Evolutionary conservation across 2,329 filamentous ascomycete species (phyloP), one percentile per base, ranked within the genome.

Genomic region (Pezicula carpinea): DNA sequence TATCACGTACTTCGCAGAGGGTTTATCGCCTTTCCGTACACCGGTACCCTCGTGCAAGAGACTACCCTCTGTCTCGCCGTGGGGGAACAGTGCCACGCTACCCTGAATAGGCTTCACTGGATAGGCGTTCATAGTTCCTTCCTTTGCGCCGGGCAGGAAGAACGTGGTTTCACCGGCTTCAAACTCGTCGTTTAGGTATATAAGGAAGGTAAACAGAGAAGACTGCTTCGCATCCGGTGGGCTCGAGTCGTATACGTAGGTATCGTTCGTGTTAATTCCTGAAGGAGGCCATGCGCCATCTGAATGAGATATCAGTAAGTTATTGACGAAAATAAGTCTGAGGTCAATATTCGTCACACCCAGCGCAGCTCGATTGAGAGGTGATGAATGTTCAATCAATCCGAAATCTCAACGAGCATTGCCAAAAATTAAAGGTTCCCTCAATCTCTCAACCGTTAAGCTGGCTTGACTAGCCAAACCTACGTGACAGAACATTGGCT

Each of bases 251-350:
- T 87, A 88, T 3, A 83, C 71, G 47, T 87, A 87, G 11, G 39
- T 54, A 36, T 63, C 59, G 14, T 45, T 56, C 5, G n/a, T 44
- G 0, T 77, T 64, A 38, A 87, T 80, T 2, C 80, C 81, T 0
- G 83, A 87, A 0, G 84, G 83, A 11, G 84, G 84, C 84, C 84
- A 88, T 0, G 83, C 84, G 6, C 84, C 84, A 54, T 88, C 75
- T 63, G 14, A 39, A 22, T 38, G 46, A 33, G 43, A n/a, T 23
- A 53, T 45, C 43, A 44, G 34, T 10, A 40, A 40, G 22, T 15
- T 40, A 6, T 17, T 15, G 18, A n/a, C n/a, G n/a, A 14, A 21
- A 22, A 14, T 14, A 40, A 19, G n/a, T 4, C 7, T 26, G 23
- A 26, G 23, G 23, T 26, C 23, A 26, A 8, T 26, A 26, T 26